A percentile compares a stretch with the other conserved stretches of the same genome.
These are phyloP conservation scores for Ustilago tritici DNA, from an alignment of 1,284 basidiomycete species.

Conservation along the genomic window DNA sequence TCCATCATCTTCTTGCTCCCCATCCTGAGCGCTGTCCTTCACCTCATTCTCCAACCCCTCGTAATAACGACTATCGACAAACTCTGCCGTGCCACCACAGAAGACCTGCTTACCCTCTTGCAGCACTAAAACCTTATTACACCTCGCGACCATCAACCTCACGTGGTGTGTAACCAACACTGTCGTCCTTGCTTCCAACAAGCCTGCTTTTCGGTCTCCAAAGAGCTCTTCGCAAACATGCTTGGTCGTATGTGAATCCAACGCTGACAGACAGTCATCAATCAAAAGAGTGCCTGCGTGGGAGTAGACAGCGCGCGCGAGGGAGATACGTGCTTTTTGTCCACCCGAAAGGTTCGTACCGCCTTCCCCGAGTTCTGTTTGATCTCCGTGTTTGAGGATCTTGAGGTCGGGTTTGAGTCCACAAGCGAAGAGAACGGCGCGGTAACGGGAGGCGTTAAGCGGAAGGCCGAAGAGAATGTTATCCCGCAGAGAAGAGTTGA, in stretches of 20 bases:
- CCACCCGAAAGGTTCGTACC: constrained; percentile 73
- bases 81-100: constrained; percentile 75
- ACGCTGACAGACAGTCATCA: constrained; percentile 80
- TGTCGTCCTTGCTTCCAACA: constrained; percentile 50
- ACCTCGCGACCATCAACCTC: constrained; percentile 73
- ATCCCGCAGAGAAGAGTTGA: constrained; percentile 79
- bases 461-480: constrained; percentile 71
- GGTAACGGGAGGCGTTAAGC: constrained; percentile 73
- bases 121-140: constrained; percentile 77
- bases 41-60: constrained; percentile 71
- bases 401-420: constrained; percentile 75
- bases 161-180: constrained; percentile 70
- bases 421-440: constrained; percentile 56
- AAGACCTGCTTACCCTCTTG: constrained; percentile 78
- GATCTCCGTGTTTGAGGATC: constrained; percentile 79
- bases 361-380: constrained; percentile 76
- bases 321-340: constrained; percentile 78
- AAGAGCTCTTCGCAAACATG: constrained; percentile 68
- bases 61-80: constrained; percentile 75
- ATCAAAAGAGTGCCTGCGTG: constrained; percentile 77
- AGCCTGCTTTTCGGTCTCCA: constrained; percentile 46
- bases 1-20: constrained; percentile 30
- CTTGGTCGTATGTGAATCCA: constrained; percentile 59
- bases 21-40: constrained; percentile 52
- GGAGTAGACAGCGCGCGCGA: constrained; percentile 79